phyloP scores from a whole-genome alignment of 306 rosid species.

The Luffa aegyptiaca region DNA sequence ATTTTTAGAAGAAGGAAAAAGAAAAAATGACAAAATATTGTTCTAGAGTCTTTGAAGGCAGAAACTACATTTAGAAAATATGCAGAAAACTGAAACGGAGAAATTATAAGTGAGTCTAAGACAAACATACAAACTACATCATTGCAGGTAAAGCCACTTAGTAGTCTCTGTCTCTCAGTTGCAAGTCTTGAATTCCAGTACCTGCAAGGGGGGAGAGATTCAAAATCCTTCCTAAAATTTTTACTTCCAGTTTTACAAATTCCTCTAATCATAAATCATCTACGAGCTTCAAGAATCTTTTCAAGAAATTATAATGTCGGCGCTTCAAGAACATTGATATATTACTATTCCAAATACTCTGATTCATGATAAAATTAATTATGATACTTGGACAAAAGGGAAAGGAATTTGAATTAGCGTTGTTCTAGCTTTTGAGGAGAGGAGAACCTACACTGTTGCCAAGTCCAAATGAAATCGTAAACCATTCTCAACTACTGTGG shows the following conservation, averaged over 20 bases:
- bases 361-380: background rate
- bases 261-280: background rate
- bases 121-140: slow-evolving; percentile 76
- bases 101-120: background rate
- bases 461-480: slow-evolving; percentile 82
- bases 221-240: background rate
- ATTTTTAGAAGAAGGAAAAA: background rate
- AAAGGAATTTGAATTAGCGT: slow-evolving; percentile 1
- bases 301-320: background rate
- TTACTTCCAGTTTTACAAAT: background rate
- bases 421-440: slow-evolving; percentile 17
- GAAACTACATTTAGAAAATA: background rate
- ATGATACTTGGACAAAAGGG: background rate
- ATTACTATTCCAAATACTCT: background rate
- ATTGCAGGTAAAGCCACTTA: slow-evolving; percentile 46
- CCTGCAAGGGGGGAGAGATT: slow-evolving; percentile 37
- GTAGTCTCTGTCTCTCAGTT: slow-evolving; percentile 81
- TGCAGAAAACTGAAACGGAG: background rate
- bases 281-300: background rate
- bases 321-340: background rate
- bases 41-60: background rate
- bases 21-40: background rate
- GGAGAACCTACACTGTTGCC: slow-evolving; percentile 72
- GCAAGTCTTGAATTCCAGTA: slow-evolving; percentile 95
- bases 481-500: slow-evolving; percentile 78